These are phyloP conservation scores for Podaxis pistillaris DNA, from an alignment of 768 basidiomycete species.

Conservation along the genomic window DNA sequence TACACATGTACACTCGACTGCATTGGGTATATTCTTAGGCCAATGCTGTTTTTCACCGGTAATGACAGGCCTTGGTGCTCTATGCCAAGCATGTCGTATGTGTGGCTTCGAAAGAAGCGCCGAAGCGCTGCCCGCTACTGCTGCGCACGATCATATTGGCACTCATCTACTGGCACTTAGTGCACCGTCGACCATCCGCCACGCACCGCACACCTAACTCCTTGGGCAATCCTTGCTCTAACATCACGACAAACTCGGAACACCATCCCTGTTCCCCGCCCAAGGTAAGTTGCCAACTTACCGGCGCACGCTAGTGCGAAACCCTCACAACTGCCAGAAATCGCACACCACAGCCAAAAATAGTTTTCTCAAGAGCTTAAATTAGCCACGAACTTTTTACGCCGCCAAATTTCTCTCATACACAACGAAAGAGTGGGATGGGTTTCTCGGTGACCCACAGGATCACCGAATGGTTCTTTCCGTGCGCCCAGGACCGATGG, in stretches of 20 bases:
- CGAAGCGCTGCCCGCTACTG: neutral
- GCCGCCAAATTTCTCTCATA: neutral
- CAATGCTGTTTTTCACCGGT: neutral
- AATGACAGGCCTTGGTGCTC: neutral
- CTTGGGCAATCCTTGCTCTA: neutral
- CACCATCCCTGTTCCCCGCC: neutral
- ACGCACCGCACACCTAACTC: neutral
- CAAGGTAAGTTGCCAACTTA: neutral
- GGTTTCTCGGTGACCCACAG: neutral
- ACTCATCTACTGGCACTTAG: neutral
- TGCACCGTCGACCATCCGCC: neutral
- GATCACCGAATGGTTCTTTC: neutral
- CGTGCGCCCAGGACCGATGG: neutral
- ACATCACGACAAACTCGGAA: neutral
- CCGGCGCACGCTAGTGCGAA: neutral
- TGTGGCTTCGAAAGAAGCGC: neutral
- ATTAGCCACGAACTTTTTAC: neutral
- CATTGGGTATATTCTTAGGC: neutral
- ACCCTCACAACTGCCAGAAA: neutral
- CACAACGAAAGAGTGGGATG: neutral
- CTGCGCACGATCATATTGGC: neutral
- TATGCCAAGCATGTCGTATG: neutral
- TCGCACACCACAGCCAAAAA: neutral
- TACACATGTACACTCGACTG: neutral
- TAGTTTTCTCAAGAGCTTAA: neutral